A percentile compares a stretch with the other conserved stretches of the same genome.
Conservation (phyloP, 768 basidiomycete genomes). For the Boletus tomentosulus region DNA sequence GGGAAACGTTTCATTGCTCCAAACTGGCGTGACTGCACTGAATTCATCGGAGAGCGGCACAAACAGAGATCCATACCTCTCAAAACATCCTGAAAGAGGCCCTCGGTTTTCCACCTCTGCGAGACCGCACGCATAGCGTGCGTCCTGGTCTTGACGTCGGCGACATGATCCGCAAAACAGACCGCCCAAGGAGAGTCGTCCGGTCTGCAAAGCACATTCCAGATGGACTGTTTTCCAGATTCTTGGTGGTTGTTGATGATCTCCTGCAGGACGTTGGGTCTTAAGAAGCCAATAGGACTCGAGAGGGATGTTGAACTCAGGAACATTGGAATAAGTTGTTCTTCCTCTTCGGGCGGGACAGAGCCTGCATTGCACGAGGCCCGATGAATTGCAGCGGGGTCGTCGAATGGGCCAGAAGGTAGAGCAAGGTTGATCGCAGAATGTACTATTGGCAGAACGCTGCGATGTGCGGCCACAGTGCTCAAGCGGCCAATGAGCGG, state of each 20-base stretch:
- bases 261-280: conserved; percentile 8
- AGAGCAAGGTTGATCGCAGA: conserved; percentile 26
- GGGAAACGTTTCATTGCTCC: conserved; percentile 24
- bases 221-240: conserved; percentile 8
- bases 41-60: neutral
- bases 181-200: conserved; percentile 18
- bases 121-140: conserved; percentile 6
- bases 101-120: conserved; percentile 15
- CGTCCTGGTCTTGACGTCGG: conserved; percentile 13
- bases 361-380: conserved; percentile 17
- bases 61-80: conserved; percentile 10
- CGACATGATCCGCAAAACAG: conserved; percentile 17
- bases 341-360: conserved; percentile 11
- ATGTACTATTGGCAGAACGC: conserved; percentile 21
- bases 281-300: conserved; percentile 18
- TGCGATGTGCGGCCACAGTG: neutral
- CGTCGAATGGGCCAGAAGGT: conserved; percentile 22
- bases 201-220: conserved; percentile 15
- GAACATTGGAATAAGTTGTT: conserved; percentile 20
- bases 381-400: conserved; percentile 8
- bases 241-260: conserved; percentile 12
- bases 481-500: neutral
- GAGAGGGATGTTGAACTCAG: conserved; percentile 8
- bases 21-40: conserved; percentile 8
- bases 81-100: conserved; percentile 19